Percentiles rank a stretch among this genome's conserved stretches.
phyloP scores from a whole-genome alignment of 441 rosid species.

The Jatropha multifida region DNA sequence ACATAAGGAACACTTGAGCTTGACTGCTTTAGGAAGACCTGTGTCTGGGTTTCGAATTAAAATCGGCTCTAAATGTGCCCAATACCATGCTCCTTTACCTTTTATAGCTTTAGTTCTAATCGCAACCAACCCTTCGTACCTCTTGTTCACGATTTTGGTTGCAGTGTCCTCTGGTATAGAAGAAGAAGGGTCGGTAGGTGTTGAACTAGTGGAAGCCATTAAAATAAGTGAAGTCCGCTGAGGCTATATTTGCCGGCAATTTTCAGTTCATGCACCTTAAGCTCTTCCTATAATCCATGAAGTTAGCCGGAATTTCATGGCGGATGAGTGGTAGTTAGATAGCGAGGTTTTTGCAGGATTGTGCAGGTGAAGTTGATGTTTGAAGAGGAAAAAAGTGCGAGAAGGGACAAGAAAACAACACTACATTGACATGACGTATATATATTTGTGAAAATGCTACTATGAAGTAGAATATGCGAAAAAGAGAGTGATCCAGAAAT shows the following conservation, averaged over 20 bases:
- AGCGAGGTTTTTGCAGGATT: slow-evolving; percentile 20
- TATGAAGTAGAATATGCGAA: neutral
- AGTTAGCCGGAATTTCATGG: slow-evolving; percentile 5
- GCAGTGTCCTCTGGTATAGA: slow-evolving; percentile 58
- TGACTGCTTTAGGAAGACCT: slow-evolving; percentile 58
- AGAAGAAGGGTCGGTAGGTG: slow-evolving; percentile 39
- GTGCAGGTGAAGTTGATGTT: slow-evolving; percentile 18
- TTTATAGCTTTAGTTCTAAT: slow-evolving; percentile 56
- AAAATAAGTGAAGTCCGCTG: slow-evolving; percentile 1
- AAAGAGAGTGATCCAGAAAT: neutral
- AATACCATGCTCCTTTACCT: slow-evolving; percentile 85
- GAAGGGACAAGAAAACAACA: neutral
- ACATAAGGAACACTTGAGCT: slow-evolving; percentile 69
- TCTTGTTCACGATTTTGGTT: slow-evolving; percentile 41
- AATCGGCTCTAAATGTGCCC: slow-evolving; percentile 66
- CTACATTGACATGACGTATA: neutral
- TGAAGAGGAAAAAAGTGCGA: neutral
- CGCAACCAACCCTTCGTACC: slow-evolving; percentile 52
- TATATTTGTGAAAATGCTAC: neutral
- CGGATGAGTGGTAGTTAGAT: neutral
- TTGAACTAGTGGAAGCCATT: slow-evolving; percentile 49
- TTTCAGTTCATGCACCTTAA: slow-evolving; percentile 1
- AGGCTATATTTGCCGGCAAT: neutral
- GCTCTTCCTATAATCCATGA: slow-evolving; percentile 1
- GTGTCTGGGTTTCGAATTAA: slow-evolving; percentile 53